These are phyloP conservation scores for Kandelia obovata DNA, from an alignment of 345 rosid genomes.

Conservation along the genomic window DNA sequence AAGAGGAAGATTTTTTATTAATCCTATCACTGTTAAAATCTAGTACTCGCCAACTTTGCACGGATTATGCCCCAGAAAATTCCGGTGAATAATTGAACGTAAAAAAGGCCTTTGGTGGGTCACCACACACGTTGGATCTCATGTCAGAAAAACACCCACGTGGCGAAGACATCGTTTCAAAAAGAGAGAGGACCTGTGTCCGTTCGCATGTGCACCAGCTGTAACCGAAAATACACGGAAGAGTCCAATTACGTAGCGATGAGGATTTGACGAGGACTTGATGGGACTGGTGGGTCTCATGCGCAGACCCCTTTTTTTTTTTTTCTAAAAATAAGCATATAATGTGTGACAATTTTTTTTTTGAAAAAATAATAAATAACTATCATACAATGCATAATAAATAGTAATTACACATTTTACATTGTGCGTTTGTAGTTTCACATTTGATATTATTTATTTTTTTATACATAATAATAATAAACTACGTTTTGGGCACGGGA, in stretches of 20 bases:
- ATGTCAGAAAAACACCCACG: slow-evolving; percentile 13
- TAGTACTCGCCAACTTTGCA: slow-evolving; percentile 16
- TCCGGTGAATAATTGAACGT: slow-evolving; percentile 22
- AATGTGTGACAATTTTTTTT: no score
- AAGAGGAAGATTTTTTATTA: background rate
- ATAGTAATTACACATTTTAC: no score
- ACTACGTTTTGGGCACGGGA: no score
- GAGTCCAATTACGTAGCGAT: background rate
- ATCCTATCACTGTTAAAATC: background rate
- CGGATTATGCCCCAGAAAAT: background rate
- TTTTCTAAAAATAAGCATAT: no score
- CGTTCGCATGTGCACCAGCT: slow-evolving; percentile 30
- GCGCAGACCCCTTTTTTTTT: no score
- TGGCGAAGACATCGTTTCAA: slow-evolving; percentile 3
- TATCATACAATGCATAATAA: no score
- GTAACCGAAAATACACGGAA: background rate
- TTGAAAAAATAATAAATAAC: no score
- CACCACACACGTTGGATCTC: slow-evolving; percentile 19
- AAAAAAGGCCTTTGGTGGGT: slow-evolving; percentile 27
- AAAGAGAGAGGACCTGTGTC: background rate
- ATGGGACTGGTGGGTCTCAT: no score
- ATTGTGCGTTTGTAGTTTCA: no score
- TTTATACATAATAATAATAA: no score
- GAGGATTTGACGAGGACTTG: no score
- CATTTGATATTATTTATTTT: no score